phyloP scores from a whole-genome alignment of 208 protist species.

The Acanthamoeba lenticulata region DNA sequence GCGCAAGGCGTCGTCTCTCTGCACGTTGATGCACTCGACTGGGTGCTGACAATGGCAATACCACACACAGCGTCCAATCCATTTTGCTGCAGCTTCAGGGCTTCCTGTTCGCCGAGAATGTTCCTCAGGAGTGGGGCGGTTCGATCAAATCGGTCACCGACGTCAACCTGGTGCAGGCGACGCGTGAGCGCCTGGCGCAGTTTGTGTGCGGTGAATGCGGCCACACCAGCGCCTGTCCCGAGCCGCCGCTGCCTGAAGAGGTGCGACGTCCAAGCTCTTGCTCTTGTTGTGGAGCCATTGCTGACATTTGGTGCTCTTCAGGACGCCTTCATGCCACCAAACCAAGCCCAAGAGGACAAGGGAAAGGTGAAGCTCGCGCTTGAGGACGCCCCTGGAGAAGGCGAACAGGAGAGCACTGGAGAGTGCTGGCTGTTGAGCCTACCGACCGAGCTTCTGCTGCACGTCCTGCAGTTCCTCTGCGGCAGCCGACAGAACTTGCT shows the following conservation, averaged over 20 bases:
- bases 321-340: background rate
- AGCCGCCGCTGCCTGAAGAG: background rate
- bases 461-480: background rate
- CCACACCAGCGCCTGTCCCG: background rate
- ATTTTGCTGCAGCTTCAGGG: constrained; percentile 56
- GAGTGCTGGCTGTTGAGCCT: background rate
- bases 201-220: background rate
- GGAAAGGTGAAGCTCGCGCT: background rate
- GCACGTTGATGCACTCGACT: background rate
- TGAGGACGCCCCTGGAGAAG: background rate
- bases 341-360: background rate
- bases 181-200: background rate
- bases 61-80: background rate
- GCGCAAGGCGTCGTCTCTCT: background rate
- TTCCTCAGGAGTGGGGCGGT: constrained; percentile 9
- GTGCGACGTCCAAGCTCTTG: background rate
- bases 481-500: background rate
- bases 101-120: constrained; percentile 50
- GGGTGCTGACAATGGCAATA: background rate
- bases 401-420: background rate
- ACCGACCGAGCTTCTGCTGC: background rate
- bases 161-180: background rate
- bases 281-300: background rate
- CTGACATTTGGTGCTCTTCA: background rate
- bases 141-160: background rate